phyloP scores from a whole-genome alignment of 192 early-diverging fungal species.

The Coemansia sp. region DNA sequence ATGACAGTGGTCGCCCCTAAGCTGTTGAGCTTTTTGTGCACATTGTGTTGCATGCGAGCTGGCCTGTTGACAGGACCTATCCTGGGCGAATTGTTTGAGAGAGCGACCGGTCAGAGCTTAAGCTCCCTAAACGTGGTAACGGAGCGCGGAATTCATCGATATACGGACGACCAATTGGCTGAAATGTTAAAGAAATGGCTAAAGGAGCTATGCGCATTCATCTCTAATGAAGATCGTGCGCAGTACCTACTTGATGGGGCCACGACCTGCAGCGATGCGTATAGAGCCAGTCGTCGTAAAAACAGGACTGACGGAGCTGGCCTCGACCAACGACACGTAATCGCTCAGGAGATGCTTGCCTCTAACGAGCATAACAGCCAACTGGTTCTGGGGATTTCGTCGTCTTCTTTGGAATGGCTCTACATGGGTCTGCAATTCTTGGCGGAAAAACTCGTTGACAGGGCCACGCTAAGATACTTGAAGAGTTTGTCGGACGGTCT shows the following conservation, averaged over 20 bases:
- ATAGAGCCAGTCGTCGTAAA: slow-evolving; percentile 7
- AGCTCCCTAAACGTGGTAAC: slow-evolving; percentile 11
- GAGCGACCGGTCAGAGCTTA: slow-evolving; percentile 4
- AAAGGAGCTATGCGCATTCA: slow-evolving; percentile 7
- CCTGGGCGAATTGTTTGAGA: slow-evolving; percentile 15
- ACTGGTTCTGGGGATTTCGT: slow-evolving; percentile 31
- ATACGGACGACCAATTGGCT: slow-evolving; percentile 1
- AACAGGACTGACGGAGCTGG: neutral
- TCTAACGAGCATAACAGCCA: slow-evolving; percentile 3
- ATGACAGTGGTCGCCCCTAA: slow-evolving; percentile 24
- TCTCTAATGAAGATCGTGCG: neutral
- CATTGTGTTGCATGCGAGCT: slow-evolving; percentile 12
- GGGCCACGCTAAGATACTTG: slow-evolving; percentile 1
- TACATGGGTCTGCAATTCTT: slow-evolving; percentile 30
- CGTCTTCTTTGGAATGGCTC: slow-evolving; percentile 23
- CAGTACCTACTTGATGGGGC: slow-evolving; percentile 17
- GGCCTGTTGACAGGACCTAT: neutral
- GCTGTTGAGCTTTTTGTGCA: slow-evolving; percentile 17
- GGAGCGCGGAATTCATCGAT: neutral
- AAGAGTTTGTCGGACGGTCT: neutral
- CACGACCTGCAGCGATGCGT: slow-evolving; percentile 12
- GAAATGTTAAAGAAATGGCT: slow-evolving; percentile 13
- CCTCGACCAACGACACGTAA: slow-evolving; percentile 6
- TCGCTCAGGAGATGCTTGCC: slow-evolving; percentile 25
- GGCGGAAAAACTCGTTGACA: neutral